These are phyloP conservation scores for Dissophora ornata DNA, from an alignment of 192 early-diverging fungal genomes.

Conservation along the genomic window DNA sequence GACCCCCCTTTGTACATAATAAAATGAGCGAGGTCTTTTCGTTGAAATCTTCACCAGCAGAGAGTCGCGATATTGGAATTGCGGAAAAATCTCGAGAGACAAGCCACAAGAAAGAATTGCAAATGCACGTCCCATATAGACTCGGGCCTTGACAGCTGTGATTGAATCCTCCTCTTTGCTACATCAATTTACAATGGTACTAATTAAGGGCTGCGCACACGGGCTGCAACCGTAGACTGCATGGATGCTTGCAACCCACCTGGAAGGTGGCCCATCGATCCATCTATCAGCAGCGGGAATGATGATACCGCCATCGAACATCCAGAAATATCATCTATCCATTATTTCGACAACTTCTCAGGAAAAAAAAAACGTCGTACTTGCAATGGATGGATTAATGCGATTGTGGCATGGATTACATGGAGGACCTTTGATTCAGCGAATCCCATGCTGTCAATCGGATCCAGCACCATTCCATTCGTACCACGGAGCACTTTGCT, in stretches of 20 bases:
- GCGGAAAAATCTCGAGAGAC: too few species aligned
- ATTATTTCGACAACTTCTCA: too few species aligned
- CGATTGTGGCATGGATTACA: background rate
- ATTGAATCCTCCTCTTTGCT: constrained; percentile 36
- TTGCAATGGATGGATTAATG: background rate
- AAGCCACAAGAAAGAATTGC: too few species aligned
- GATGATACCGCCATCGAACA: background rate
- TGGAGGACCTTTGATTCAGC: constrained; percentile 30
- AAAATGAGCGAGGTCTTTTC: too few species aligned
- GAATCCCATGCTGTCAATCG: constrained; percentile 7
- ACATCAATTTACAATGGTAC: constrained; percentile 45
- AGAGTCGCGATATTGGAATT: too few species aligned
- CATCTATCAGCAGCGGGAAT: constrained; percentile 15
- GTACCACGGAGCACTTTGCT: background rate
- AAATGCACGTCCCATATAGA: too few species aligned
- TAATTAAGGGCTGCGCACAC: too few species aligned
- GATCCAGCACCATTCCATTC: background rate
- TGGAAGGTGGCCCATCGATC: constrained; percentile 24
- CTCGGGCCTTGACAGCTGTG: background rate
- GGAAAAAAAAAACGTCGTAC: too few species aligned
- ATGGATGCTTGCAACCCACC: background rate
- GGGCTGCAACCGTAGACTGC: too few species aligned
- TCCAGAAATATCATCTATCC: background rate
- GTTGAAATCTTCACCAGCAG: too few species aligned
- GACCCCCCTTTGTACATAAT: too few species aligned